A percentile compares a stretch with the other conserved stretches of the same genome.
phyloP scores from a whole-genome alignment of 108 stramenopile species.

The Nannochloropsis salina region DNA sequence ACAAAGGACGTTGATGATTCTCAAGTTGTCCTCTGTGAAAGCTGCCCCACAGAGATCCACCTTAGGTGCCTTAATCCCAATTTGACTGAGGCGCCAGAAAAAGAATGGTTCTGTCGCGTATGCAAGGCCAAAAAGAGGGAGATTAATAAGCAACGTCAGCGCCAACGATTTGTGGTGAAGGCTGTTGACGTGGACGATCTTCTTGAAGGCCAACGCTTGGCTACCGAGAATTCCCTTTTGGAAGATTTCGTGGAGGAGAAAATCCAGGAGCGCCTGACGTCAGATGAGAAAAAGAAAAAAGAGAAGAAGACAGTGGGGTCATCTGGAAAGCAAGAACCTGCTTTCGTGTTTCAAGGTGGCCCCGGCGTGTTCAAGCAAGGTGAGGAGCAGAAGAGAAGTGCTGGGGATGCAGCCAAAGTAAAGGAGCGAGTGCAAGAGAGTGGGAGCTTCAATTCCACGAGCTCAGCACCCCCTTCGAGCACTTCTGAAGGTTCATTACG shows the following conservation, averaged over 20 bases:
- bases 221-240: background rate
- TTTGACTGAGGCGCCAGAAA: slow-evolving; percentile 19
- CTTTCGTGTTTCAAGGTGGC: background rate
- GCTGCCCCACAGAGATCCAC: slow-evolving; percentile 19
- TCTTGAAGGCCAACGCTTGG: background rate
- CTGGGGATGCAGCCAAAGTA: background rate
- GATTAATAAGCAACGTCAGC: background rate
- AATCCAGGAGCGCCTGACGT: background rate
- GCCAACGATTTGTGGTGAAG: background rate
- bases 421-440: background rate
- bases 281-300: background rate
- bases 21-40: background rate
- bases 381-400: background rate
- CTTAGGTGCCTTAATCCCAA: background rate
- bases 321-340: background rate
- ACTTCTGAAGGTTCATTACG: background rate
- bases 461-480: background rate
- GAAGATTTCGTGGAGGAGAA: background rate
- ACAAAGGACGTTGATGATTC: slow-evolving; percentile 16
- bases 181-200: slow-evolving; percentile 14
- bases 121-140: slow-evolving; percentile 20
- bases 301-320: background rate
- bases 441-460: background rate
- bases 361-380: background rate
- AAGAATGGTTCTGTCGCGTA: background rate